Evolutionary conservation across 345 rosid genomes (phyloP).

Genomic region (Laguncularia racemosa): DNA sequence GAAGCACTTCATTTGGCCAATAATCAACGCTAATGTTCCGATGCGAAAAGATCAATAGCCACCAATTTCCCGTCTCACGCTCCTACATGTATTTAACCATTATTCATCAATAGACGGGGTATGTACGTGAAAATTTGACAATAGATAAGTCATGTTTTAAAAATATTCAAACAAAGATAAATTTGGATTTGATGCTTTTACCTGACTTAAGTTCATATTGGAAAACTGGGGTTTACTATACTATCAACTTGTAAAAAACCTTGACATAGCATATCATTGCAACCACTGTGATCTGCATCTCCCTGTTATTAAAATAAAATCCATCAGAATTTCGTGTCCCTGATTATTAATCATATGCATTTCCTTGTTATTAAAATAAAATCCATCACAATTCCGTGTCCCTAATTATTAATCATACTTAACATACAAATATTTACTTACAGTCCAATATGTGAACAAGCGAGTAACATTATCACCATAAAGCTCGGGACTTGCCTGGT

Average conservation of each 20-base stretch:
- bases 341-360: neutral
- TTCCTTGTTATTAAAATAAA: neutral
- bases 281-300: neutral
- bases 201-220: constrained; percentile 2
- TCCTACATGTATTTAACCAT: too few species aligned
- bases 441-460: constrained; percentile 7
- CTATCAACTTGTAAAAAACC: constrained; percentile 1
- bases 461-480: neutral
- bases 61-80: too few species aligned
- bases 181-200: neutral
- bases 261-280: neutral
- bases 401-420: neutral
- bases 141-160: too few species aligned
- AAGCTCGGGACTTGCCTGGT: too few species aligned
- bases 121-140: too few species aligned
- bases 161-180: neutral
- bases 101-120: too few species aligned
- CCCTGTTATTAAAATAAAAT: neutral
- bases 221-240: neutral
- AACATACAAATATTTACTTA: neutral
- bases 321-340: too few species aligned
- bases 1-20: neutral
- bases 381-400: too few species aligned
- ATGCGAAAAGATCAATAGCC: too few species aligned
- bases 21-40: too few species aligned